Evolutionary conservation across 768 basidiomycete species (phyloP).

Genomic region (Hygrocybe punicea): DNA sequence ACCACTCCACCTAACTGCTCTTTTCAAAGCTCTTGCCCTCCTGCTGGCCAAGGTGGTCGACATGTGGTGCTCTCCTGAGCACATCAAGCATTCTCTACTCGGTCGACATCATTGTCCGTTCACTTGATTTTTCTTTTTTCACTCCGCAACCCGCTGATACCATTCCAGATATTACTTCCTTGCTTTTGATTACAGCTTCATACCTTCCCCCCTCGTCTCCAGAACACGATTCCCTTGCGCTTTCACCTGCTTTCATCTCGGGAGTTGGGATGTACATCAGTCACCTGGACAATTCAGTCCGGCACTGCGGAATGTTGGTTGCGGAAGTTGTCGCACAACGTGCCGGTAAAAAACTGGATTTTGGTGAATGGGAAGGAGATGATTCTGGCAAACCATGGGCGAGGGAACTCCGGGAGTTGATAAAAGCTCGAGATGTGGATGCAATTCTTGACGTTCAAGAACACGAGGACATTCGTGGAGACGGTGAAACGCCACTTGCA

Average conservation of each 20-base stretch:
- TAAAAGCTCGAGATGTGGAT: conserved; percentile 51
- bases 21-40: conserved; percentile 41
- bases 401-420: conserved; percentile 53
- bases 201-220: conserved; percentile 55
- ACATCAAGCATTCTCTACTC: conserved; percentile 76
- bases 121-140: not conserved
- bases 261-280: conserved; percentile 72
- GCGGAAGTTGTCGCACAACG: conserved; percentile 74
- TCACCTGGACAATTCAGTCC: conserved; percentile 70
- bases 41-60: conserved; percentile 52
- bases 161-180: conserved; percentile 61
- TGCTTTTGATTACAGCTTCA: conserved; percentile 64
- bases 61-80: conserved; percentile 72
- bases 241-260: conserved; percentile 60
- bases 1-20: not conserved
- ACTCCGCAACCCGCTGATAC: not conserved
- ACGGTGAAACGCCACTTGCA: not conserved
- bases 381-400: conserved; percentile 65
- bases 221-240: conserved; percentile 43
- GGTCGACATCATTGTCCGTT: conserved; percentile 71
- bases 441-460: conserved; percentile 28
- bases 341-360: conserved; percentile 65
- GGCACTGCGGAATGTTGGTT: conserved; percentile 88
- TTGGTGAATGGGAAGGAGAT: conserved; percentile 81
- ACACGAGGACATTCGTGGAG: conserved; percentile 2